These are phyloP conservation scores for Aphanomyces invadans DNA, from an alignment of 352 stramenopile species.

Conservation along the genomic window DNA sequence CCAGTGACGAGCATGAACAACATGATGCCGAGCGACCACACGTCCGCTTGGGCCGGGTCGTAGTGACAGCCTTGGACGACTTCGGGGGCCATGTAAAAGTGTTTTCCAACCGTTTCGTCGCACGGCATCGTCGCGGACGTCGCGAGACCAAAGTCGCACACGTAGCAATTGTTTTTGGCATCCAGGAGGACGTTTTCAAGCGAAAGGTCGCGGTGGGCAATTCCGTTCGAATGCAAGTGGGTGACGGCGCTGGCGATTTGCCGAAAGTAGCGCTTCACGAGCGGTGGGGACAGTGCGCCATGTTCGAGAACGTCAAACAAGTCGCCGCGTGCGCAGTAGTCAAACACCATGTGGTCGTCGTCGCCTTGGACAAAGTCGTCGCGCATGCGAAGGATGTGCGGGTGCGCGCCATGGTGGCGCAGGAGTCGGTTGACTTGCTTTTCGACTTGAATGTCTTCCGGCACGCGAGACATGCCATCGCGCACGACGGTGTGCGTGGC, in stretches of 20 bases:
- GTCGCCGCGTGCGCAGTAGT: conserved; percentile 46
- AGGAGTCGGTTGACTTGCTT: conserved; percentile 59
- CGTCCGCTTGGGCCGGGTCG: conserved; percentile 51
- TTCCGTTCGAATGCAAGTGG: conserved; percentile 47
- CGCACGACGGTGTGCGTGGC: conserved; percentile 27
- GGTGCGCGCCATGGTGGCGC: conserved; percentile 47
- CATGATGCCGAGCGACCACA: conserved; percentile 81
- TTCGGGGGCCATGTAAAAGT: conserved; percentile 28
- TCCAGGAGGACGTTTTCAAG: conserved; percentile 96
- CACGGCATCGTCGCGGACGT: not conserved
- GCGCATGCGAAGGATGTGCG: conserved; percentile 51
- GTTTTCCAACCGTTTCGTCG: conserved; percentile 19
- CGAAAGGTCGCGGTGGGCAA: conserved; percentile 91
- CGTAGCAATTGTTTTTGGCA: conserved; percentile 23
- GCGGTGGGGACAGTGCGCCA: conserved; percentile 20
- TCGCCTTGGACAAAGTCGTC: conserved; percentile 75
- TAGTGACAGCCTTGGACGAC: conserved; percentile 31
- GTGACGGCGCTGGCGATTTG: conserved; percentile 6
- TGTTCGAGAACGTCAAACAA: conserved; percentile 40
- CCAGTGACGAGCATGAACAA: conserved; percentile 66
- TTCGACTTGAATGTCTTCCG: conserved; percentile 72
- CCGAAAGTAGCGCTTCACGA: conserved; percentile 8
- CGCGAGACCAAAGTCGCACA: conserved; percentile 25
- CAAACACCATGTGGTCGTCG: conserved; percentile 66
- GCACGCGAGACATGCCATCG: conserved; percentile 52